These are phyloP conservation scores for Naganishia antarctica DNA, from an alignment of 768 basidiomycete species.

Conservation along the genomic window DNA sequence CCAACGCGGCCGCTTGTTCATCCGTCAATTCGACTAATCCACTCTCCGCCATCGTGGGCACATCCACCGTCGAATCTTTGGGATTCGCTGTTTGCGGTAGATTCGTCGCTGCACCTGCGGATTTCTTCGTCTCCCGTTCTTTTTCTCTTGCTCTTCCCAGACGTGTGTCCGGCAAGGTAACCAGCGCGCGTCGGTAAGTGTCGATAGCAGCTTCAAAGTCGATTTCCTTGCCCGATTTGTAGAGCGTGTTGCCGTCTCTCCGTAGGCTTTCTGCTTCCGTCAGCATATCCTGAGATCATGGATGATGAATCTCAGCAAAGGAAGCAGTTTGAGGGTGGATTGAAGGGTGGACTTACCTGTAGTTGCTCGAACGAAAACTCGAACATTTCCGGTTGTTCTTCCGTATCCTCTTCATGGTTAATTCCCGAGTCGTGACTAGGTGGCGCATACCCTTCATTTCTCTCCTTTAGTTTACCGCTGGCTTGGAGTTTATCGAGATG, in stretches of 20 bases:
- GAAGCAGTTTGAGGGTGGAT: neutral
- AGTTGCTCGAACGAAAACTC: slow-evolving; percentile 11
- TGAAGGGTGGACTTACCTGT: neutral
- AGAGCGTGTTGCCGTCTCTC: slow-evolving; percentile 12
- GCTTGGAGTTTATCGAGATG: slow-evolving; percentile 16
- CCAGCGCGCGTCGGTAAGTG: slow-evolving; percentile 2
- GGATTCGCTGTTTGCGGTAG: no score
- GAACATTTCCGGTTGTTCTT: neutral
- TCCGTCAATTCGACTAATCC: slow-evolving; percentile 18
- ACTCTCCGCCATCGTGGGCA: neutral
- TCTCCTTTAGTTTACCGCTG: slow-evolving; percentile 6
- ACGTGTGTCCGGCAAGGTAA: neutral
- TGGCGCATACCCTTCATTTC: neutral
- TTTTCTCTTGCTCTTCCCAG: neutral
- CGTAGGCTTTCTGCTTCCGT: slow-evolving; percentile 11
- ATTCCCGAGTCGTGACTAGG: neutral
- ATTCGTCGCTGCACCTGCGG: neutral
- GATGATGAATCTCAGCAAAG: neutral
- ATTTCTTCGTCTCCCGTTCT: neutral
- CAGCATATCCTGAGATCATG: neutral
- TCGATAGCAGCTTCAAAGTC: slow-evolving; percentile 16
- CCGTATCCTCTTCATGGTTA: neutral
- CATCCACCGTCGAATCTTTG: neutral
- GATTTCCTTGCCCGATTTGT: slow-evolving; percentile 15
- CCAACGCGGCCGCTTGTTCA: slow-evolving; percentile 14